Evolutionary conservation across 768 basidiomycete genomes (phyloP), one percentile per base, ranked within the genome.

Genomic region (Cystobasidium onofrii): DNA sequence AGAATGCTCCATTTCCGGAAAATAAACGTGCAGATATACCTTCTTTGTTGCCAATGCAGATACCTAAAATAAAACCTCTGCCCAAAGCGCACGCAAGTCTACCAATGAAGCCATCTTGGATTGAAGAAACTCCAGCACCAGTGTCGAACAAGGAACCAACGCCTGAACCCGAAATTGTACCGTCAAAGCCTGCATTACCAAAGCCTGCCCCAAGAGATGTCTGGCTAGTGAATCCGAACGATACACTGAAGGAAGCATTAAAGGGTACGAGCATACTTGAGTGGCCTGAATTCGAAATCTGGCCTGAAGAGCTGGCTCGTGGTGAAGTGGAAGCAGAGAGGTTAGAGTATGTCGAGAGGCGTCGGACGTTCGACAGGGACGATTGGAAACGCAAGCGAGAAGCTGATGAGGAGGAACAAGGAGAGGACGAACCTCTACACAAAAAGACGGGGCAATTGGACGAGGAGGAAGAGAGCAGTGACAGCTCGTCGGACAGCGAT

Each of bases 281-380:
- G 27, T 67, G 65, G 65, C 65, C 65, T 18, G 65, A 67, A 50
- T 60, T 71, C 27, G 69, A 71, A 54, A n/a, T 71, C 18, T 71
- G 54, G 50, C 69, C 69, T 15, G 54, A 7, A 36, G 18, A 23
- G 33, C 18, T 39, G 4, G 69, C 54, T 9, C 54, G 54, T 9
- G 31, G 4, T 4, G 44, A 41, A 36, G 23, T 71, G 3, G 34
- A 55, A 31, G 54, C 52, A n/a, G 69, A 18, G 17, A 55, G 18
- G 23, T 34, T 71, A 1, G 52, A 71, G 54, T 60, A 29, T 33
- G 69, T 20, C 1, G 54, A 55, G 25, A 31, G 55, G 44, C 54
- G 69, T n/a, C 27, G 12, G 25, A 12, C 20, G 1, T 20, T 55
- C 34, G 36, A 41, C 23, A 50, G 55, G 15, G 27, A 50, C 9